These are phyloP conservation scores for Clitoria ternatea DNA, from an alignment of 306 rosid genomes.

Conservation along the genomic window DNA sequence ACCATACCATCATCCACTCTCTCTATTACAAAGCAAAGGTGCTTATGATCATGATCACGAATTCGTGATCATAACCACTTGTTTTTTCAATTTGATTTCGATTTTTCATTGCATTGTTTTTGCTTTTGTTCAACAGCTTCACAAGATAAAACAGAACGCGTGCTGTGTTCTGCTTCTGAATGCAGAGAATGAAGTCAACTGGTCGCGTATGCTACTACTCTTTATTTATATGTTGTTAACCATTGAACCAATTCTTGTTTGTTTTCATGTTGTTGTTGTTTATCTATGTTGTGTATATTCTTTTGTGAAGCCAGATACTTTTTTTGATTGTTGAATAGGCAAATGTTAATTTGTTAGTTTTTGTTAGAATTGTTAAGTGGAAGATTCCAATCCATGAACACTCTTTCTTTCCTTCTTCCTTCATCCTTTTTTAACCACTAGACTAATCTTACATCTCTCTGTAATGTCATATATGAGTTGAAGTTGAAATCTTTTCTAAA, in stretches of 20 bases:
- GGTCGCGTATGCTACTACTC: slow-evolving; percentile 10
- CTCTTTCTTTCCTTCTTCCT: too few relatives aligned
- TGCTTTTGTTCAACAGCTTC: slow-evolving; percentile 9
- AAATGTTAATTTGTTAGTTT: too few relatives aligned
- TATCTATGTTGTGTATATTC: neutral
- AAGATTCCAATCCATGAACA: too few relatives aligned
- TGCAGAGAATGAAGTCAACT: neutral
- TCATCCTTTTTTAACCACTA: too few relatives aligned
- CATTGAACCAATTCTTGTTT: neutral
- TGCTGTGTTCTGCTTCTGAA: neutral
- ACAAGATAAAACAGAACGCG: neutral
- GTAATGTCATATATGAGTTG: too few relatives aligned
- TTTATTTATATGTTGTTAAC: neutral
- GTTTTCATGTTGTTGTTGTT: neutral
- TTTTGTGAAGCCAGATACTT: neutral
- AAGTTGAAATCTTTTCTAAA: too few relatives aligned
- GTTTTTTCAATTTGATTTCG: neutral
- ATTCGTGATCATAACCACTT: neutral
- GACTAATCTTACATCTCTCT: too few relatives aligned
- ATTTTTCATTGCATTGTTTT: neutral
- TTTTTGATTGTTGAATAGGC: too few relatives aligned
- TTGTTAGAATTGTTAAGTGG: too few relatives aligned
- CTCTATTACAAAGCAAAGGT: slow-evolving; percentile 1
- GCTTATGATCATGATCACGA: neutral
- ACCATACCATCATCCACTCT: neutral